phyloP scores from a whole-genome alignment of 352 stramenopile species.

The Blastocystis sp. region DNA sequence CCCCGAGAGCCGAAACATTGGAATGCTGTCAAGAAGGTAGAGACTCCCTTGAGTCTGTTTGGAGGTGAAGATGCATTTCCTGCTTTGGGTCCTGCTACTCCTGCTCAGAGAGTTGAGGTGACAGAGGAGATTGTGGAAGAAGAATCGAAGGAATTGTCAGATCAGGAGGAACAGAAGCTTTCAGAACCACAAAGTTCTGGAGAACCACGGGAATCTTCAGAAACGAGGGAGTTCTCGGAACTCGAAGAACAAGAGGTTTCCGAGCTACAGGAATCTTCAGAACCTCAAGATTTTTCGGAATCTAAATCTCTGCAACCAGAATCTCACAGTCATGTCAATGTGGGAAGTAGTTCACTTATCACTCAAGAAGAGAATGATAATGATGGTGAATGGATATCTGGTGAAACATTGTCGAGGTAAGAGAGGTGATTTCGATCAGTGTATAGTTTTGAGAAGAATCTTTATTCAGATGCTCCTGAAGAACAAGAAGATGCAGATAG shows the following conservation, averaged over 20 bases:
- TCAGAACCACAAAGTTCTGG: too few relatives aligned
- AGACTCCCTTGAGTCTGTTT: neutral
- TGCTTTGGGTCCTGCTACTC: neutral
- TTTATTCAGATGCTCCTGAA: neutral
- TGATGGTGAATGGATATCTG: conserved; percentile 21
- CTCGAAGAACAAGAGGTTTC: neutral
- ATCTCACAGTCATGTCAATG: neutral
- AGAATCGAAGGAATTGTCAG: neutral
- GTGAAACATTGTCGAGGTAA: neutral
- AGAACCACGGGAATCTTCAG: too few relatives aligned
- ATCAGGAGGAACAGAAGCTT: neutral
- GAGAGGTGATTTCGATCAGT: too few relatives aligned
- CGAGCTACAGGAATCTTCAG: neutral
- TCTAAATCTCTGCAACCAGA: neutral
- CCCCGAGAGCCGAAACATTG: neutral
- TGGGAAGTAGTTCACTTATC: neutral
- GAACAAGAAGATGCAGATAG: neutral
- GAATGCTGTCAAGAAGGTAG: neutral
- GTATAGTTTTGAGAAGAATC: neutral
- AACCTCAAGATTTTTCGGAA: neutral
- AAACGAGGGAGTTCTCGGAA: neutral
- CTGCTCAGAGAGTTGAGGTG: neutral
- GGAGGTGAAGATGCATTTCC: conserved; percentile 29
- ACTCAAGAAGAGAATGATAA: neutral
- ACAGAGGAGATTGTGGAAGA: neutral